A percentile compares a stretch with the other conserved stretches of the same genome.
phyloP scores from a whole-genome alignment of 1,139 yeast species.

The Yamadazyma spencermartinsiae region DNA sequence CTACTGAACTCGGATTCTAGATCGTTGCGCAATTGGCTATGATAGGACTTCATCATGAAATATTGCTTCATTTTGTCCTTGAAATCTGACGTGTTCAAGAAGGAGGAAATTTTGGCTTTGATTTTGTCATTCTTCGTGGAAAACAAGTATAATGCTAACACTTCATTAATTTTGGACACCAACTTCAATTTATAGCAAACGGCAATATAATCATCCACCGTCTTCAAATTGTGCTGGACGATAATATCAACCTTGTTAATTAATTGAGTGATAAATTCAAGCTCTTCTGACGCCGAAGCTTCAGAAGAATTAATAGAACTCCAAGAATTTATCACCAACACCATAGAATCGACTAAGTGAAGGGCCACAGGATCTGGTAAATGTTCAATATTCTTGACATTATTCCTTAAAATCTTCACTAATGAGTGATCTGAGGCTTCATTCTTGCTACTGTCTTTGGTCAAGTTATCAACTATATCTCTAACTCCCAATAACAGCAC shows the following conservation, averaged over 20 bases:
- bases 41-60: conserved; percentile 31
- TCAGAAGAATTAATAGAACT: conserved; percentile 51
- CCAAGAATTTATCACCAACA: conserved; percentile 70
- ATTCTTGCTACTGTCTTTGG: conserved; percentile 18
- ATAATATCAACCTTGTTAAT: conserved; percentile 36
- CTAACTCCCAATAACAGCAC: conserved; percentile 75
- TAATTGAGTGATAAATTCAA: conserved; percentile 51
- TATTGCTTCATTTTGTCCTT: conserved; percentile 28
- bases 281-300: conserved; percentile 36
- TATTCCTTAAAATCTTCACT: conserved; percentile 59
- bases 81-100: conserved; percentile 42
- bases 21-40: conserved; percentile 42
- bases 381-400: conserved; percentile 50
- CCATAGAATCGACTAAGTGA: conserved; percentile 64
- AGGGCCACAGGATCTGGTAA: conserved; percentile 60
- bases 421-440: conserved; percentile 32
- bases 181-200: conserved; percentile 58
- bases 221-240: conserved; percentile 19
- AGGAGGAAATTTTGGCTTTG: conserved; percentile 42
- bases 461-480: conserved; percentile 46
- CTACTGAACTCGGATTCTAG: conserved; percentile 38
- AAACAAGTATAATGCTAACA: conserved; percentile 70
- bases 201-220: conserved; percentile 29
- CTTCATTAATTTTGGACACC: conserved; percentile 69
- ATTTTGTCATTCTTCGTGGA: conserved; percentile 49